Base-by-base conservation (phyloP, 805 yeast genomes). In the Sugiyamaella mastotermitis region DNA sequence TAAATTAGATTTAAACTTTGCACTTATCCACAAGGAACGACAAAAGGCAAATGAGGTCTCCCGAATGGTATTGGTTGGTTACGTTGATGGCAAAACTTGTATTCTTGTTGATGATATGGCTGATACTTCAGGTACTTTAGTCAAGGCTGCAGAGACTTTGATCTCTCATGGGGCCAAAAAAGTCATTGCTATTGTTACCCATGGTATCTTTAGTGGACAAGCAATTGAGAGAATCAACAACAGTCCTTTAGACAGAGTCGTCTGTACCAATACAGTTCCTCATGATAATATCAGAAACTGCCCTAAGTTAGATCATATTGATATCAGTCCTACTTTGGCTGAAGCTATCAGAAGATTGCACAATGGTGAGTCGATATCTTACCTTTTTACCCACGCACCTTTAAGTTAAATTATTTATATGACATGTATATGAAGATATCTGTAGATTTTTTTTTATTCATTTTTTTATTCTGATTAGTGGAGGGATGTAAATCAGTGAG, bases 21-120 rank as follows among this genome's bases (percentile, higher is more conserved):
- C 98, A 1, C 75, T 90, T 58, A 92, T 90, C 53, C 98, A 90
- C 66, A 90, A 90, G 61, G 98, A 90, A 66, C 77, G 98, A 57
- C 90, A 85, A 34, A 77, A 82, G 55, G 97, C 97, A 34, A 90
- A 90, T 57, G 97, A 90, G 64, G 95, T 90, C 8, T 80, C 92
- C 13, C 72, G 83, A 51, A 90, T 90, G 98, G 95, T 90, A 18
- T 70, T 90, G 23, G 97, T 90, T 31, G 98, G 98, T 47, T 97
- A 88, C 60, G 98, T 90, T 28, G 65, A 76, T 3, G 77, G 78
- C 43, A 86, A 84, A 60, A 74, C 80, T 4, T 88, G 97, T 62
- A 70, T 92, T 17, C 66, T 90, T 46, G 84, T 90, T 23, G 98
- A 90, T 61, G 98, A 90, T 59, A 92, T 90, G 94, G 97, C 97